These are phyloP conservation scores for Aspergillus brunneoviolaceus DNA, from an alignment of 2,329 filamentous ascomycete species.

Conservation along the genomic window DNA sequence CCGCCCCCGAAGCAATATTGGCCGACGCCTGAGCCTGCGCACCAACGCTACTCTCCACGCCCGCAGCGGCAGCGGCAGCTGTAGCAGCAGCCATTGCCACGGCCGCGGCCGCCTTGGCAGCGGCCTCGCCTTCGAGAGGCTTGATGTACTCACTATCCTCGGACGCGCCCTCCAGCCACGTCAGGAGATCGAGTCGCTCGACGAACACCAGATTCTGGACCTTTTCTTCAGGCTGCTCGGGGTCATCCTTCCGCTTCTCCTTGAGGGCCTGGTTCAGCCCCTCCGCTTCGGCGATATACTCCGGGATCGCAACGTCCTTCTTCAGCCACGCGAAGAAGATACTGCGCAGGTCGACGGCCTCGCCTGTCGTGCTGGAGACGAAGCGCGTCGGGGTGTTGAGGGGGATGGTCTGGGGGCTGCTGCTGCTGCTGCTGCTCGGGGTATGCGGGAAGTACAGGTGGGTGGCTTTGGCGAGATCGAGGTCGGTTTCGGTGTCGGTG, in stretches of 20 bases:
- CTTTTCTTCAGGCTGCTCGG: constrained; percentile 48
- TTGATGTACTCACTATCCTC: constrained; percentile 93
- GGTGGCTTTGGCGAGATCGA: constrained; percentile 69
- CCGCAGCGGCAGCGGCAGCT: neutral
- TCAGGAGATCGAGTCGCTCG: constrained; percentile 85
- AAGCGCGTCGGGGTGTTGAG: constrained; percentile 81
- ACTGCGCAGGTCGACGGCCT: constrained; percentile 80
- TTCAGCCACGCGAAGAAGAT: constrained; percentile 97
- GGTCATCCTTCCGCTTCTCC: constrained; percentile 30
- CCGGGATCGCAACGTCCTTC: constrained; percentile 82
- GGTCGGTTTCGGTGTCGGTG: constrained; percentile 47
- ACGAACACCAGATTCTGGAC: constrained; percentile 90
- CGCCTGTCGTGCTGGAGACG: constrained; percentile 66
- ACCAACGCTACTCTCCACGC: neutral
- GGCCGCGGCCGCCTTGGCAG: constrained; percentile 36
- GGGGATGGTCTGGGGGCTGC: constrained; percentile 58
- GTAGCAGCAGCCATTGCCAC: constrained; percentile 26
- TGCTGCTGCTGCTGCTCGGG: constrained; percentile 19
- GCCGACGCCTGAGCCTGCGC: constrained; percentile 46
- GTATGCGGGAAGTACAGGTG: constrained; percentile 71
- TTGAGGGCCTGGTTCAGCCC: constrained; percentile 75
- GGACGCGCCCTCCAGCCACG: constrained; percentile 86
- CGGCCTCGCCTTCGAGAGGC: constrained; percentile 66
- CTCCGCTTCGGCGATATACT: constrained; percentile 84
- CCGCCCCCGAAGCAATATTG: constrained; percentile 52